Conservation (phyloP, 1,284 basidiomycete species). For the Leccinum angustisporum region DNA sequence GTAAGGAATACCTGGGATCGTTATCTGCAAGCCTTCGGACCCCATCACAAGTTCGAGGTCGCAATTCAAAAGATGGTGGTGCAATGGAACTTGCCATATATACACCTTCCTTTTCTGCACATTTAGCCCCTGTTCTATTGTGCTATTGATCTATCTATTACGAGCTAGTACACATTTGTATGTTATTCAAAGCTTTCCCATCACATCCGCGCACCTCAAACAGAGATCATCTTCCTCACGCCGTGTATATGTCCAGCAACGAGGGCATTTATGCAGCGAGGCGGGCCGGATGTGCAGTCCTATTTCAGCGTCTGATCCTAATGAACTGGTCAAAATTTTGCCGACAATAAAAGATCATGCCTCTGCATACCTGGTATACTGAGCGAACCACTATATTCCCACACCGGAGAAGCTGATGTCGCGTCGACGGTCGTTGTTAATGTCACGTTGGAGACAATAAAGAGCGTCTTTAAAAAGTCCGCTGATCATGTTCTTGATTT, state of each 20-base stretch:
- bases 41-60: constrained; percentile 32
- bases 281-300: constrained; percentile 26
- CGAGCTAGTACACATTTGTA: constrained; percentile 1
- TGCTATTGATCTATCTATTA: background rate
- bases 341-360: background rate
- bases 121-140: constrained; percentile 10
- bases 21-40: constrained; percentile 73
- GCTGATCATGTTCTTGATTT: constrained; percentile 39
- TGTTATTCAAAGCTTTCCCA: constrained; percentile 15
- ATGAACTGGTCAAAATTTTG: background rate
- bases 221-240: constrained; percentile 26
- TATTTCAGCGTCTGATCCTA: constrained; percentile 20
- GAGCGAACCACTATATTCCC: constrained; percentile 48
- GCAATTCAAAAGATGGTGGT: background rate
- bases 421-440: constrained; percentile 45
- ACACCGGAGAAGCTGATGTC: constrained; percentile 39
- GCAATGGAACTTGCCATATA: constrained; percentile 7
- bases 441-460: constrained; percentile 73
- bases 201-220: constrained; percentile 26
- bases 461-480: constrained; percentile 63
- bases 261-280: constrained; percentile 29
- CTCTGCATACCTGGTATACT: constrained; percentile 42
- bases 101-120: constrained; percentile 11
- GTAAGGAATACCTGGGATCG: constrained; percentile 64
- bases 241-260: constrained; percentile 36